Conservation (phyloP, 1,284 basidiomycete genomes). For the Sphaerobolus stellatus region DNA sequence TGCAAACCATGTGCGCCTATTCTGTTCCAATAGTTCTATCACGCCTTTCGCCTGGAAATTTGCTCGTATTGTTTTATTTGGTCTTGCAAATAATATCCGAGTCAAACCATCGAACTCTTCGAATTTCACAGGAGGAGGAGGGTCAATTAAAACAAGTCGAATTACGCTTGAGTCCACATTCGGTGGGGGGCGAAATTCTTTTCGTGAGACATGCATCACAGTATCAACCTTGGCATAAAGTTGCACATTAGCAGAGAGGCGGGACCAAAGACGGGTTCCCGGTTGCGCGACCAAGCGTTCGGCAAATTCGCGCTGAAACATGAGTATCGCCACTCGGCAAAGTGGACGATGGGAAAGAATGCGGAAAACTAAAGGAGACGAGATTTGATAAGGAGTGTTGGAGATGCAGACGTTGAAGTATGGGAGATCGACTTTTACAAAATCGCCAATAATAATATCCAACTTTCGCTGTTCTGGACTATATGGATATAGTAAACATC, state of each 20-base stretch:
- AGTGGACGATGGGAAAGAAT: slow-evolving; percentile 94
- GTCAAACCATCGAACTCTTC: slow-evolving; percentile 65
- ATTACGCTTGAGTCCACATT: slow-evolving; percentile 93
- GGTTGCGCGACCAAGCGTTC: slow-evolving; percentile 88
- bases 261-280: slow-evolving; percentile 86
- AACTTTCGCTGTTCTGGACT: slow-evolving; percentile 95
- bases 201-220: slow-evolving; percentile 93
- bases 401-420: slow-evolving; percentile 99
- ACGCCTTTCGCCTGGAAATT: slow-evolving; percentile 54
- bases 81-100: slow-evolving; percentile 51
- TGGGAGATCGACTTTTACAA: slow-evolving; percentile 93
- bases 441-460: slow-evolving; percentile 93
- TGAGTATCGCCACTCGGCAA: slow-evolving; percentile 93
- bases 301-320: slow-evolving; percentile 99
- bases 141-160: slow-evolving; percentile 27
- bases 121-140: slow-evolving; percentile 56
- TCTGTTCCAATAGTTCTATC: slow-evolving; percentile 54
- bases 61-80: slow-evolving; percentile 55
- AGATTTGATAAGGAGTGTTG: slow-evolving; percentile 99
- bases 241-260: slow-evolving; percentile 94
- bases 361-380: slow-evolving; percentile 95
- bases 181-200: slow-evolving; percentile 95
- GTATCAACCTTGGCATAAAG: slow-evolving; percentile 94
- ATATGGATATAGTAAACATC: slow-evolving; percentile 4
- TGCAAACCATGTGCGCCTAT: slow-evolving; percentile 49